Percentiles rank a stretch among this genome's conserved stretches.
phyloP scores from a whole-genome alignment of 176 grass and related monocot species.

The Calamus simplicifolius region DNA sequence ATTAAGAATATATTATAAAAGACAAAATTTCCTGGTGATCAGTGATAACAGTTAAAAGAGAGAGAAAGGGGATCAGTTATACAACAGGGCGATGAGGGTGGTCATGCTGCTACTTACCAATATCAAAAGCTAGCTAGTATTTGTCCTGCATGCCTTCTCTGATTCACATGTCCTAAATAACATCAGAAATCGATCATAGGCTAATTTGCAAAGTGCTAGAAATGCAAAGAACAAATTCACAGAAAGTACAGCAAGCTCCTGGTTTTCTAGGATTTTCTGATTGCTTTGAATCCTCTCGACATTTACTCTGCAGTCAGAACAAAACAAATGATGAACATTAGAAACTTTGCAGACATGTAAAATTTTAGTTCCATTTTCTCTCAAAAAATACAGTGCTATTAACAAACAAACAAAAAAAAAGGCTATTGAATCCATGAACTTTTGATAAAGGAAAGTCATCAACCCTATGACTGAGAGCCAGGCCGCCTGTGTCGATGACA shows the following conservation, averaged over 20 bases:
- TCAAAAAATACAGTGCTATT: neutral
- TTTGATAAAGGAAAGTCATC: too few species aligned
- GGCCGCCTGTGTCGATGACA: too few species aligned
- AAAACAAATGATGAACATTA: neutral
- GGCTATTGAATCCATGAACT: neutral
- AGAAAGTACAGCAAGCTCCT: constrained; percentile 53
- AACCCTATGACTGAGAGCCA: too few species aligned
- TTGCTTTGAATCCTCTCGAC: constrained; percentile 45
- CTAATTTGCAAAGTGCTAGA: constrained; percentile 60
- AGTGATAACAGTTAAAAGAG: neutral
- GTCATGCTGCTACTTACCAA: constrained; percentile 51
- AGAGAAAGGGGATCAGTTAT: constrained; percentile 17
- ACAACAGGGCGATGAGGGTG: constrained; percentile 50
- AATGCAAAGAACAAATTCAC: constrained; percentile 58
- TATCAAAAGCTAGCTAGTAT: constrained; percentile 50
- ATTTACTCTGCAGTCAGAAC: constrained; percentile 36
- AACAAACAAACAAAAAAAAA: constrained; percentile 5
- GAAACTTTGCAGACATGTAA: too few species aligned
- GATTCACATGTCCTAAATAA: constrained; percentile 17
- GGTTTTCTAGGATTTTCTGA: constrained; percentile 65
- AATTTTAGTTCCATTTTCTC: too few species aligned
- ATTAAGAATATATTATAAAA: too few species aligned
- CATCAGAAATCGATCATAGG: constrained; percentile 32
- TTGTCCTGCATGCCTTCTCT: constrained; percentile 11
- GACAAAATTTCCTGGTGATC: too few species aligned